Base-by-base conservation (phyloP, 768 basidiomycete genomes). In the Solioccasus polychromus region DNA sequence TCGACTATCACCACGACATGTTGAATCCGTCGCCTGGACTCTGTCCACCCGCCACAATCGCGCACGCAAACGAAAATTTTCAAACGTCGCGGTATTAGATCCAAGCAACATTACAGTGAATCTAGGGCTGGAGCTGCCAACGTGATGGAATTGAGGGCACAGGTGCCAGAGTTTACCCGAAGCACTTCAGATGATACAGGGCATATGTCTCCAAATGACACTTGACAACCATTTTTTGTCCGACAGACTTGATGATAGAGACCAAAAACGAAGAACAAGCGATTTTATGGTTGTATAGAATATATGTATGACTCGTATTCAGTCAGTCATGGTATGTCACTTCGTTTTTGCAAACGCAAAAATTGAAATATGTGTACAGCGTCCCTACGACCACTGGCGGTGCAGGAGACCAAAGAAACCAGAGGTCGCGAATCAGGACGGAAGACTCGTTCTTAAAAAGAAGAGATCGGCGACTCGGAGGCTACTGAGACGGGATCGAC, bases 251-350 rank as follows among this genome's bases (percentile, higher is more conserved):
- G 53, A 92, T 94, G 92, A 91, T 93, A 47, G 92, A 94, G 73
- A 90, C 90, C 3, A 91, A 92, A 63, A 89, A 88, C 64, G 89
- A 93, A 68, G 93, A 95, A 62, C 93, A 94, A 61, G 93, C 92
- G 2, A 92, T 96, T 5, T 76, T 96, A 45, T 82, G 94, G 50
- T 59, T 95, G 35, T 83, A 90, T 60, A 64, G 91, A 47, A 82
- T 88, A 24, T 95, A 96, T 88, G 23, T 95, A 96, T 55, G 72
- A 70, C 36, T 62, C 94, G 4, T 68, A 82, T 34, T 76, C 81
- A 14, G 84, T 90, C 19, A 77, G 74, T 8, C 67, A 82, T 50
- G 81, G 78, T 78, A 45, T 41, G 69, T 62, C 52, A n/a, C 32
- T 34, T 37, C 36, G 11, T 24, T 15, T 29, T 28, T 29, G 7